Percentiles rank a stretch among this genome's conserved stretches.
Evolutionary conservation across 441 rosid genomes (phyloP).

Genomic region (Eugenia klotzschiana): DNA sequence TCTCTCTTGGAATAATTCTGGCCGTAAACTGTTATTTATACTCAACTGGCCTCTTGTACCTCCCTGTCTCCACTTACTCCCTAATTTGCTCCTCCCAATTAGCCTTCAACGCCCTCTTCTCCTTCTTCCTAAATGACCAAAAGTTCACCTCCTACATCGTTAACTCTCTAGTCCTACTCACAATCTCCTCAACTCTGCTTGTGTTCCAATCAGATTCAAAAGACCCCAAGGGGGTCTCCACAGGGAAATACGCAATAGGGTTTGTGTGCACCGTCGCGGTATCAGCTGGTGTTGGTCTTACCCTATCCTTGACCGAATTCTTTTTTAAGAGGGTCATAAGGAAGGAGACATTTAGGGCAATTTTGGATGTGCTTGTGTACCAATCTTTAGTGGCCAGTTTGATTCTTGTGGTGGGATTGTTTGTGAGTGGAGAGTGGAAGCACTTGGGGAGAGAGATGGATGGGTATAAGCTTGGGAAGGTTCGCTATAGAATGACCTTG

Average conservation of each 20-base stretch:
- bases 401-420: neutral
- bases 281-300: neutral
- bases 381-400: neutral
- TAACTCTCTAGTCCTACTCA: conserved; percentile 37
- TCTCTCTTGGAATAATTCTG: conserved; percentile 16
- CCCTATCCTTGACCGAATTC: neutral
- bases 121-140: conserved; percentile 31
- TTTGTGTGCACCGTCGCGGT: neutral
- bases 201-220: neutral
- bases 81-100: conserved; percentile 33
- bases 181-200: conserved; percentile 11
- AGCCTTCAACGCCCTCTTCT: conserved; percentile 39
- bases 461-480: neutral
- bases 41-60: conserved; percentile 27
- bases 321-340: neutral
- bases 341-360: neutral
- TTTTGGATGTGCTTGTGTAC: neutral
- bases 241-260: neutral
- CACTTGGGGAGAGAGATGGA: neutral
- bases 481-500: neutral
- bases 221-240: neutral
- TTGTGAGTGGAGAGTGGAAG: neutral
- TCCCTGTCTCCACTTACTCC: conserved; percentile 45
- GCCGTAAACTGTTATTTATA: conserved; percentile 18
- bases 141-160: conserved; percentile 33